Evolutionary conservation across 116 monocot genomes (phyloP).

Genomic region (Cymodocea nodosa): DNA sequence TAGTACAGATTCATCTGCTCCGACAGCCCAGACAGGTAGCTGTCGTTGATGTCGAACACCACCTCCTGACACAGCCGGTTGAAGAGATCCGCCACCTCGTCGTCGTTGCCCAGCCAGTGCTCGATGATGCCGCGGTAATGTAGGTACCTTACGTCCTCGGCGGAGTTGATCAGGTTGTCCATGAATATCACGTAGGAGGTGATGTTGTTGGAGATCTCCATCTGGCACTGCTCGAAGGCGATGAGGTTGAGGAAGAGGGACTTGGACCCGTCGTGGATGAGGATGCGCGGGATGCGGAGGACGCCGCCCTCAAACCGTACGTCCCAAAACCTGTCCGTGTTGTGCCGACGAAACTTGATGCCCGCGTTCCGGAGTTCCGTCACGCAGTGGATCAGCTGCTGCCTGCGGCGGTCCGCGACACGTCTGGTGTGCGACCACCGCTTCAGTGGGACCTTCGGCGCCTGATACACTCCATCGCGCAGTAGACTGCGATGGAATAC

Average conservation of each 20-base stretch:
- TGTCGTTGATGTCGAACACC: constrained; percentile 53
- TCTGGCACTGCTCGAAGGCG: constrained; percentile 82
- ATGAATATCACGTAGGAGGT: constrained; percentile 77
- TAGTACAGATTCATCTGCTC: constrained; percentile 57
- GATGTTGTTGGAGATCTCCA: constrained; percentile 42
- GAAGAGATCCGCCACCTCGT: constrained; percentile 63
- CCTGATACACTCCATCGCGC: neutral
- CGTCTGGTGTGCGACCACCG: constrained; percentile 17
- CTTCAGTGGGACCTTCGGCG: constrained; percentile 4
- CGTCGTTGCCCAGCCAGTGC: constrained; percentile 78
- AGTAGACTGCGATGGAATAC: constrained; percentile 53
- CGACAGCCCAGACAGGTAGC: constrained; percentile 48
- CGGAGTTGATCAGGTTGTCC: constrained; percentile 71
- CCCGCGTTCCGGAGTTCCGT: constrained; percentile 57
- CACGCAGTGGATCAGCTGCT: constrained; percentile 62
- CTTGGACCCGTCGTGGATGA: constrained; percentile 69
- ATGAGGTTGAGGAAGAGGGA: constrained; percentile 78
- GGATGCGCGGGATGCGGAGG: constrained; percentile 47
- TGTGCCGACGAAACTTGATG: constrained; percentile 32
- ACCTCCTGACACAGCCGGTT: constrained; percentile 73
- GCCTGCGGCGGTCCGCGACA: constrained; percentile 38
- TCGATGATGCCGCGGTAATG: constrained; percentile 60
- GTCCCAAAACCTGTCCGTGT: constrained; percentile 69
- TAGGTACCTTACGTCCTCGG: constrained; percentile 45
- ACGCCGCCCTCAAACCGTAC: constrained; percentile 47